Evolutionary conservation across 2,329 filamentous ascomycete species (phyloP), one percentile per base, ranked within the genome.

Genomic region (Botryotinia globosa): DNA sequence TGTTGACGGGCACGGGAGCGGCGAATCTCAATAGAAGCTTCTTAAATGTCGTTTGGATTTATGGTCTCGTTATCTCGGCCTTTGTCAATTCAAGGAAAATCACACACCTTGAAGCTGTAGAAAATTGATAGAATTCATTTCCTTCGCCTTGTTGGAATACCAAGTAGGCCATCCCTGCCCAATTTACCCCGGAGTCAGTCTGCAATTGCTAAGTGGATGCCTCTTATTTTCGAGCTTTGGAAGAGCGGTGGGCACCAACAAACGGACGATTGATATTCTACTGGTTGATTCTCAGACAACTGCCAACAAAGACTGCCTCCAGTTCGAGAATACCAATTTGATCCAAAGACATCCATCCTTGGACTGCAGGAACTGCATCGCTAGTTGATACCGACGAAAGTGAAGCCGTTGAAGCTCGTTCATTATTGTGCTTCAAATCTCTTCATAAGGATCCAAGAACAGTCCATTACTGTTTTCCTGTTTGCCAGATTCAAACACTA

Each of bases 181-280:
- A 83, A 56, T 65, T 62, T 45, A 29, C 45, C 56, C 56, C 65
- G 22, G 54, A 58, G n/a, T 71, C 34, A 58, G n/a, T 71, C 34
- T 66, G 48, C 69, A 45, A 66, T 58, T 67, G 18, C 63, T 67
- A 63, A 71, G 69, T 81, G 81, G 79, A 65, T 80, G 78, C 69
- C 81, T 82, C 81, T 84, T 81, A 81, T 81, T 80, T 81, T 80
- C 78, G 80, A 79, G 73, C 75, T 76, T 73, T 76, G 76, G 85
- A 86, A 83, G 81, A 83, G 84, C 84, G 84, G 84, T 85, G 83
- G 83, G 76, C 81, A 78, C 76, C 78, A 78, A 82, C 85, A 87
- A 86, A 85, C 85, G 83, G 79, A 79, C 76, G 76, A 74, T 80
- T 82, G 80, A 81, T 66, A 71, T 78, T 75, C 77, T 74, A 75